Evolutionary conservation across 148 eudicot species (phyloP), one percentile per base, ranked within the genome.

Genomic region (Talinum fruticosum): DNA sequence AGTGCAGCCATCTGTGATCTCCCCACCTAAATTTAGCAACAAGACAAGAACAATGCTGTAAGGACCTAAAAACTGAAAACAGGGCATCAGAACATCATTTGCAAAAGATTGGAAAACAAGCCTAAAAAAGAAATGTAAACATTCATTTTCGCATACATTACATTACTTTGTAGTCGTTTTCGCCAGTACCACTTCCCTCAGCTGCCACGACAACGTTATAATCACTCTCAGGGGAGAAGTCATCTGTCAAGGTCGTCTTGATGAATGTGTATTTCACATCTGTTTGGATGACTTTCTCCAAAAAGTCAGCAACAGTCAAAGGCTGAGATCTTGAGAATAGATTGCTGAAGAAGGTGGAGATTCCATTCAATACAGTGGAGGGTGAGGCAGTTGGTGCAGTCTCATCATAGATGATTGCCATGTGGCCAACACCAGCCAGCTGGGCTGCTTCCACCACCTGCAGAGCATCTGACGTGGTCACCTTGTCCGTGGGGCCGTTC

Each of bases 131-230:
- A n/a, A n/a, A n/a, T n/a, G n/a, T 15, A 59, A 59, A 59, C 64
- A 36, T 59, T 5, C 59, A 21, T 80, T 68, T 81, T 74, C 45
- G 85, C 90, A 91, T 92, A 92, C 98, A 89, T 96, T 91, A 91
- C 97, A 96, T 93, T 96, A 96, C 99, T 96, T 96, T 96, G 93
- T 86, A 93, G 98, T 91, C 99, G 93, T 81, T 84, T 69, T 80
- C 87, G 74, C 73, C 88, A 47, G 69, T 72, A 72, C 81, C 74
- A 72, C 81, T 89, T 72, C 93, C 92, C 78, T 96, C 99, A 36
- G 94, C 87, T 24, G 95, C 87, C 67, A 96, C 87, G 14, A 89
- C 92, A 54, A 96, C 75, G 73, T 89, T 91, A 71, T 93, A 93
- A 33, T 90, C 80, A 59, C 90, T 85, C 89, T 96, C 99, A 2